phyloP scores from a whole-genome alignment of 2,329 filamentous ascomycete genomes.

The Xylariaceae sp. region DNA sequence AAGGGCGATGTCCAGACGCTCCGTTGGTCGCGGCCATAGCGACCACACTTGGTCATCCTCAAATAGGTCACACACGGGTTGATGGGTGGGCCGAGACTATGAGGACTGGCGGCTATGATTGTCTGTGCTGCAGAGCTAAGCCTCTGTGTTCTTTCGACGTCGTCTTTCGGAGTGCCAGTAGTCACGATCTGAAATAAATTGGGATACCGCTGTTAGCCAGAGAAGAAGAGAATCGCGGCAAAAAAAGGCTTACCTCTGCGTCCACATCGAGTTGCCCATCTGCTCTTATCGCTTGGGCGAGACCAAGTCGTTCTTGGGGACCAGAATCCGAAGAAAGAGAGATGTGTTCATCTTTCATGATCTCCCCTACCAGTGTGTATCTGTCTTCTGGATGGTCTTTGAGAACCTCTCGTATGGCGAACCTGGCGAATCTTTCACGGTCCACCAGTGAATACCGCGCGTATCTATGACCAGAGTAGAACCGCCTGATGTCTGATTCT shows the following conservation, averaged over 20 bases:
- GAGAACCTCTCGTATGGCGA: constrained; percentile 17
- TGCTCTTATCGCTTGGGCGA: constrained; percentile 16
- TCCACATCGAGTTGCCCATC: constrained; percentile 24
- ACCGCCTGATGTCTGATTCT: background rate
- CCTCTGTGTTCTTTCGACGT: constrained; percentile 13
- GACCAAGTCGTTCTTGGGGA: constrained; percentile 2
- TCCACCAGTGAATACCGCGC: constrained; percentile 3
- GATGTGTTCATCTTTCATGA: constrained; percentile 17
- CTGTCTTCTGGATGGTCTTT: constrained; percentile 9
- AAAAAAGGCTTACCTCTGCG: constrained; percentile 19
- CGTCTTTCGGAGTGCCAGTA: constrained; percentile 2
- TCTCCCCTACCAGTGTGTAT: constrained; percentile 15
- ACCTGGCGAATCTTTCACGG: constrained; percentile 19
- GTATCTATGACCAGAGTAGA: constrained; percentile 7
- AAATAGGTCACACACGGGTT: constrained; percentile 22
- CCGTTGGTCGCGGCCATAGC: constrained; percentile 21
- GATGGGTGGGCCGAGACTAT: constrained; percentile 25
- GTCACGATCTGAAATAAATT: constrained; percentile 7
- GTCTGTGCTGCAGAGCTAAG: constrained; percentile 20
- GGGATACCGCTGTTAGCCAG: background rate
- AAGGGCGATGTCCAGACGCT: constrained; percentile 23
- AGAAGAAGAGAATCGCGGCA: background rate
- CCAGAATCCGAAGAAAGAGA: constrained; percentile 1
- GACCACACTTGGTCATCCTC: constrained; percentile 21
- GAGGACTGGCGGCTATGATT: constrained; percentile 23